Evolutionary conservation across 2,329 filamentous ascomycete species (phyloP).

Genomic region (Thielaviopsis cerberus): DNA sequence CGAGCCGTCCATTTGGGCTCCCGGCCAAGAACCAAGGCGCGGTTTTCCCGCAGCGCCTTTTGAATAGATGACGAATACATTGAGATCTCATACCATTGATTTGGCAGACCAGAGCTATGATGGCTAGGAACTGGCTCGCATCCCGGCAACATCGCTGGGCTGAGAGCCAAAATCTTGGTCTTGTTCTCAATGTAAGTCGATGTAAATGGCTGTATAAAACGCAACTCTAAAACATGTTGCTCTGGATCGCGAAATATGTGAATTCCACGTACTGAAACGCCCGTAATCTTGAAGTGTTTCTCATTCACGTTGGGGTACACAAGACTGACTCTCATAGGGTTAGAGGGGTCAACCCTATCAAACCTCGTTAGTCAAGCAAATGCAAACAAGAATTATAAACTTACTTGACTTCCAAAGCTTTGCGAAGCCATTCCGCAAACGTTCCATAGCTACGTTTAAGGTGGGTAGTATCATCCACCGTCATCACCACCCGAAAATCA

Average conservation of each 20-base stretch:
- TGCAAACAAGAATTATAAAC: not conserved
- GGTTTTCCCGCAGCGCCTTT: not conserved
- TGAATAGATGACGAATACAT: not conserved
- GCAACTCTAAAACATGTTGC: not conserved
- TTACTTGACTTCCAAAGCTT: not conserved
- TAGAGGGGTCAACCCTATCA: not conserved
- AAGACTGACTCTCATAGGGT: not conserved
- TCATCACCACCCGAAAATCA: conserved; percentile 1
- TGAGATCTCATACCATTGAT: conserved; percentile 1
- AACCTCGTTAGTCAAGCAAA: not conserved
- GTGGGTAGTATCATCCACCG: not conserved
- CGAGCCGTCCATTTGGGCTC: not conserved
- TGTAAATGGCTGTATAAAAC: not conserved
- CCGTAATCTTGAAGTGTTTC: not conserved
- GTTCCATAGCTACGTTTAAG: not conserved
- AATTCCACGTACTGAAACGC: not conserved
- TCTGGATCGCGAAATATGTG: not conserved
- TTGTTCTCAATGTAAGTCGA: not conserved
- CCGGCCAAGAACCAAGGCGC: not conserved
- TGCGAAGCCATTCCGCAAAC: conserved; percentile 2
- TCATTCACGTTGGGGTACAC: not conserved
- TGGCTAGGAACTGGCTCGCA: not conserved
- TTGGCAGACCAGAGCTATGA: not conserved
- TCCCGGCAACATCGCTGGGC: not conserved
- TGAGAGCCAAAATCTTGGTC: not conserved